These are phyloP conservation scores for Prosopis cineraria DNA, from an alignment of 306 rosid genomes.

Conservation along the genomic window DNA sequence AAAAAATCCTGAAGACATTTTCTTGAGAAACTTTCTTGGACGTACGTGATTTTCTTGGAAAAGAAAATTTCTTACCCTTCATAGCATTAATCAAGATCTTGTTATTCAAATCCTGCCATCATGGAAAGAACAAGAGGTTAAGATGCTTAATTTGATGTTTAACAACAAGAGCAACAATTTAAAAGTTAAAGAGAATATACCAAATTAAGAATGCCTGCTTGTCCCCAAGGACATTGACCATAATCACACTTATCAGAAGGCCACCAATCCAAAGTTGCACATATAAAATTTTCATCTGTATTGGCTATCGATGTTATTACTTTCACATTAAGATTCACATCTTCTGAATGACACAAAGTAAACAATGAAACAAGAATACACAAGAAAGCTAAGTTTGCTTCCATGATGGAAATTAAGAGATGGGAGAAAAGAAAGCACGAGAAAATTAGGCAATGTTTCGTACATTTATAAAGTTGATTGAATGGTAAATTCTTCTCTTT, in stretches of 20 bases:
- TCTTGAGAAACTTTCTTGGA: neutral
- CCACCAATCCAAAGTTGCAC: constrained; percentile 94
- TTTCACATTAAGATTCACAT: constrained; percentile 38
- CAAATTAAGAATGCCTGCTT: constrained; percentile 52
- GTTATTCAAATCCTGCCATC: constrained; percentile 59
- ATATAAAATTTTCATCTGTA: constrained; percentile 57
- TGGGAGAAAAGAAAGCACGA: too few species aligned
- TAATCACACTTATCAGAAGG: constrained; percentile 60
- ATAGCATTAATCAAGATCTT: constrained; percentile 51
- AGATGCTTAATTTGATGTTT: too few species aligned
- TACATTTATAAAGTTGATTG: too few species aligned
- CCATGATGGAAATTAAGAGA: neutral
- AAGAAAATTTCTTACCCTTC: constrained; percentile 41
- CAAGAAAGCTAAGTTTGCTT: neutral
- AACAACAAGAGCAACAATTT: too few species aligned
- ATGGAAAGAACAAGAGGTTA: neutral
- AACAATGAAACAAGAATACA: constrained; percentile 26
- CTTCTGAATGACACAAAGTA: constrained; percentile 29
- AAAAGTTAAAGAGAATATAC: neutral
- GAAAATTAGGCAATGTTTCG: too few species aligned
- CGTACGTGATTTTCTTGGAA: neutral
- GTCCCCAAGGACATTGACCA: too few species aligned
- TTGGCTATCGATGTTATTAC: constrained; percentile 46
- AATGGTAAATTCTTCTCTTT: too few species aligned
- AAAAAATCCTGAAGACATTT: too few species aligned